Percentiles rank a stretch among this genome's conserved stretches.
Conservation (phyloP, 2,329 filamentous ascomycete genomes). For the Alternaria triticina region DNA sequence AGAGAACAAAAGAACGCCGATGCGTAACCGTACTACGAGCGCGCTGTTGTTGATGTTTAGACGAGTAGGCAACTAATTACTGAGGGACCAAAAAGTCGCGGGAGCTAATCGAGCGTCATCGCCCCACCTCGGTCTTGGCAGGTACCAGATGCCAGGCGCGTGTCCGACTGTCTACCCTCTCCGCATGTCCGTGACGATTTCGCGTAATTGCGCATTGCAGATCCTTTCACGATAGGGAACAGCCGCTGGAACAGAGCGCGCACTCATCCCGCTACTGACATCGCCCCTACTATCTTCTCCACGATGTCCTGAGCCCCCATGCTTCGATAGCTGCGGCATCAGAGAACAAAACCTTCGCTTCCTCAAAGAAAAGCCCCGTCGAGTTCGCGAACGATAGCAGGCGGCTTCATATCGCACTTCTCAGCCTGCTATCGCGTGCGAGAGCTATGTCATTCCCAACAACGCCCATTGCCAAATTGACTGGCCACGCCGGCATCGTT, state of each 20-base stretch:
- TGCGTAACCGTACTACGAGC: background rate
- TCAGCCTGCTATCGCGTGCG: background rate
- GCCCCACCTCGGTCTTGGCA: constrained; percentile 16
- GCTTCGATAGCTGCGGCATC: constrained; percentile 4
- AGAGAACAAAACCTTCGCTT: background rate
- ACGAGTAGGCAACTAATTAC: constrained; percentile 2
- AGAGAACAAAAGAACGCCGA: background rate
- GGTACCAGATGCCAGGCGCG: constrained; percentile 6
- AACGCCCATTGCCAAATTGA: constrained; percentile 48
- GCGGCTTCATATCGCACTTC: background rate
- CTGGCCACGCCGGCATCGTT: constrained; percentile 54
- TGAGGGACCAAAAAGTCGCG: constrained; percentile 26
- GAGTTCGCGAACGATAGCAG: background rate
- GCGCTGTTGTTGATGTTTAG: background rate
- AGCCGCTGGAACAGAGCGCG: background rate
- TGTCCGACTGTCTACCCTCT: background rate
- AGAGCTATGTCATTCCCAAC: constrained; percentile 48
- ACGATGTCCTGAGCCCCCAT: constrained; percentile 29
- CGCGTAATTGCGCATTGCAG: background rate
- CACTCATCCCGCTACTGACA: background rate
- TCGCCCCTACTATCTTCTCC: background rate
- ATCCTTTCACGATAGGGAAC: background rate
- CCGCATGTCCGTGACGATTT: background rate
- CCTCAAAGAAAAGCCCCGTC: background rate
- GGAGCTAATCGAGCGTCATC: constrained; percentile 23